Evolutionary conservation across 2,329 filamentous ascomycete genomes (phyloP).

Genomic region (Hypoxylon sp.): DNA sequence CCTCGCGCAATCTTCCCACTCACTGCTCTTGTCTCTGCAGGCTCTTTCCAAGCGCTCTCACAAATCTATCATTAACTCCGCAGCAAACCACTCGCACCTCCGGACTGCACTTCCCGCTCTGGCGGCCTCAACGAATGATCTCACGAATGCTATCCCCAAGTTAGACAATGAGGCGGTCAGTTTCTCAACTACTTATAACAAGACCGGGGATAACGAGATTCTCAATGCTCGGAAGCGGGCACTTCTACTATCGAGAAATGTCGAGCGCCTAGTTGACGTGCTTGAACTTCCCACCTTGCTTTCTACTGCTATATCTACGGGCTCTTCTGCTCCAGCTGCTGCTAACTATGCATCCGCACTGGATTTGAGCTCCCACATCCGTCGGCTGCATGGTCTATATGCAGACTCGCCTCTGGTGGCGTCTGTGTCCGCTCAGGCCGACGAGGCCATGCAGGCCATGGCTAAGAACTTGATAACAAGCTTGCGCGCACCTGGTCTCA

Average conservation of each 20-base stretch:
- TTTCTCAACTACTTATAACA: constrained; percentile 88
- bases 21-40: constrained; percentile 85
- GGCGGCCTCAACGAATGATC: constrained; percentile 71
- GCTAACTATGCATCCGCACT: constrained; percentile 89
- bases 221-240: constrained; percentile 82
- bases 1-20: constrained; percentile 84
- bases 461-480: constrained; percentile 84
- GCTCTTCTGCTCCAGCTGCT: constrained; percentile 64
- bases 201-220: constrained; percentile 75
- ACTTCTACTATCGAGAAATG: constrained; percentile 84
- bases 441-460: constrained; percentile 89
- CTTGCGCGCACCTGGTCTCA: constrained; percentile 81
- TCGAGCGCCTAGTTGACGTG: constrained; percentile 89
- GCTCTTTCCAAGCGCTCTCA: constrained; percentile 90
- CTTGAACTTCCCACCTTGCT: constrained; percentile 90
- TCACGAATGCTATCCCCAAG: constrained; percentile 79
- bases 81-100: constrained; percentile 80
- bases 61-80: constrained; percentile 84
- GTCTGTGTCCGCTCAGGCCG: constrained; percentile 80
- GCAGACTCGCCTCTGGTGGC: constrained; percentile 80
- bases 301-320: constrained; percentile 78
- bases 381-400: constrained; percentile 84
- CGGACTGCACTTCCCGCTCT: constrained; percentile 78
- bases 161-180: constrained; percentile 82
- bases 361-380: constrained; percentile 94